A percentile compares a stretch with the other conserved stretches of the same genome.
These are phyloP conservation scores for Eutrema heterophyllum DNA, from an alignment of 345 rosid species.

Conservation along the genomic window DNA sequence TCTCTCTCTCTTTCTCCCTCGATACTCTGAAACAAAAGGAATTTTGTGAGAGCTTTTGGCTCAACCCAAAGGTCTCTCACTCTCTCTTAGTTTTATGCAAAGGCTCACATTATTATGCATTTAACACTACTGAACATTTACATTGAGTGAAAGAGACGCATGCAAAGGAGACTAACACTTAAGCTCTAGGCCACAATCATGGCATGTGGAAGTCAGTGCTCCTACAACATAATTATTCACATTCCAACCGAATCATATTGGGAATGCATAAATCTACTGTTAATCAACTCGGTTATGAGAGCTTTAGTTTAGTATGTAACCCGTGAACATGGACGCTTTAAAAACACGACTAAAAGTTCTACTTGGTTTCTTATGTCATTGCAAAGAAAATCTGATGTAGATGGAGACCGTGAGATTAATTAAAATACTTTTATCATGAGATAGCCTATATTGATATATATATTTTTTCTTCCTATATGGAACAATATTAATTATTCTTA, in stretches of 20 bases:
- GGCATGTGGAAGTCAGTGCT: conserved; percentile 23
- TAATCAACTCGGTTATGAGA: background rate
- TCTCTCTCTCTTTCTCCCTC: background rate
- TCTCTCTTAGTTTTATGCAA: conserved; percentile 19
- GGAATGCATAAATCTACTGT: background rate
- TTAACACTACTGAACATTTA: conserved; percentile 12
- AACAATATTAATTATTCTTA: background rate
- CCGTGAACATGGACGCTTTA: background rate
- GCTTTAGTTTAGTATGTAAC: background rate
- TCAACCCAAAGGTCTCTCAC: conserved; percentile 22
- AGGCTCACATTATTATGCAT: conserved; percentile 17
- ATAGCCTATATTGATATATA: background rate
- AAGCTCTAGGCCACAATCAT: conserved; percentile 14
- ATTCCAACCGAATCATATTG: background rate
- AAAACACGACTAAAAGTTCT: background rate
- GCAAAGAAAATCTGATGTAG: background rate
- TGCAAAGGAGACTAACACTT: conserved; percentile 17
- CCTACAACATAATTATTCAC: background rate
- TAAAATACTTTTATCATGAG: background rate
- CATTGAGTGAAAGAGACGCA: conserved; percentile 16
- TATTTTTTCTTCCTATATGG: background rate
- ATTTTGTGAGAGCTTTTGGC: conserved; percentile 15
- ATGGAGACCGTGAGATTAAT: background rate
- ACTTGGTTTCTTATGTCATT: background rate
- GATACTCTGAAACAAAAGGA: conserved; percentile 23